These are phyloP conservation scores for Xylaria sp. DNA, from an alignment of 2,329 filamentous ascomycete species.

Conservation along the genomic window DNA sequence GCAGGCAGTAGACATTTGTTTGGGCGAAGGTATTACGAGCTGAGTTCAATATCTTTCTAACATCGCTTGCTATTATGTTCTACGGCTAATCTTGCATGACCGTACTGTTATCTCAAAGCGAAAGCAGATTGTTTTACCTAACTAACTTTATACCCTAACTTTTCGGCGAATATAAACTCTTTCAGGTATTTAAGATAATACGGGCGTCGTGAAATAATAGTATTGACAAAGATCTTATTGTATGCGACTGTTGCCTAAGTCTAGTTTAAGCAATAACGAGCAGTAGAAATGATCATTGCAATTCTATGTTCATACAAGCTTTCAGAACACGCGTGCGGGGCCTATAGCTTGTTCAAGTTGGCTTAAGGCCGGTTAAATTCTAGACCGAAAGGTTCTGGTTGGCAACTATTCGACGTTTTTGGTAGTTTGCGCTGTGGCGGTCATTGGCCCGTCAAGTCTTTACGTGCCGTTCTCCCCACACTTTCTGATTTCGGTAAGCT, in stretches of 20 bases:
- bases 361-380: slow-evolving; percentile 1
- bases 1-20: background rate
- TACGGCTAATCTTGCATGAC: background rate
- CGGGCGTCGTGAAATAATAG: background rate
- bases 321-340: background rate
- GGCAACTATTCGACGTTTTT: background rate
- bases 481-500: slow-evolving; percentile 31
- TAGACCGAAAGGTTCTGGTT: background rate
- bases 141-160: background rate
- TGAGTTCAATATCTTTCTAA: background rate
- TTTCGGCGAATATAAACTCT: background rate
- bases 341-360: background rate
- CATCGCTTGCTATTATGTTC: background rate
- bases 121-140: background rate
- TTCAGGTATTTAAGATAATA: background rate
- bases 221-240: background rate
- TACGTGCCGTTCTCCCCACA: slow-evolving; percentile 32
- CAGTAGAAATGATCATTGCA: too few relatives aligned
- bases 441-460: slow-evolving; percentile 27
- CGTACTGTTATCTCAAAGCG: background rate
- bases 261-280: too few relatives aligned
- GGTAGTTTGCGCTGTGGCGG: slow-evolving; percentile 27
- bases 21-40: slow-evolving; percentile 15
- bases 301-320: background rate
- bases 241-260: too few relatives aligned